phyloP scores from a whole-genome alignment of 1,284 basidiomycete species.

The Sanghuangporus baumii region DNA sequence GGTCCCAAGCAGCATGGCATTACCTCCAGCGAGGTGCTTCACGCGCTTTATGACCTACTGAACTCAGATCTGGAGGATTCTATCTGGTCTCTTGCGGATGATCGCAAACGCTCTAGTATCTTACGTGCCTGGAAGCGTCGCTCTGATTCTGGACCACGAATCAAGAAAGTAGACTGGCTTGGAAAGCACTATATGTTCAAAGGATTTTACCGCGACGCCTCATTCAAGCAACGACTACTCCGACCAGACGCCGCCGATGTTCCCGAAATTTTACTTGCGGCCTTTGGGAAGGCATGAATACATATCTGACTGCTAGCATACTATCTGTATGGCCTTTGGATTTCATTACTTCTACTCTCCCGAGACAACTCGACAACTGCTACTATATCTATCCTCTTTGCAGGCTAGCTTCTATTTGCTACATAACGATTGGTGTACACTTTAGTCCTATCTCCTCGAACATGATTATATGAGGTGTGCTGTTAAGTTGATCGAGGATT shows the following conservation, averaged over 20 bases:
- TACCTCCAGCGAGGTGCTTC: slow-evolving; percentile 18
- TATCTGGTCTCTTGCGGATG: slow-evolving; percentile 19
- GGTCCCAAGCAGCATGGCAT: slow-evolving; percentile 18
- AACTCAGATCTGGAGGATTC: slow-evolving; percentile 18
- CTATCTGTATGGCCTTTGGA: too few relatives aligned
- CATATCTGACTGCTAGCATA: neutral
- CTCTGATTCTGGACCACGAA: slow-evolving; percentile 10
- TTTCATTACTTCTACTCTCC: too few relatives aligned
- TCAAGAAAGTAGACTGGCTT: slow-evolving; percentile 20
- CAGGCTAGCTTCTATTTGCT: too few relatives aligned
- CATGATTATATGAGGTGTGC: too few relatives aligned
- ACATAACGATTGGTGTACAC: too few relatives aligned
- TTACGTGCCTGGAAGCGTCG: slow-evolving; percentile 14
- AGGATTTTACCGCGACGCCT: slow-evolving; percentile 19
- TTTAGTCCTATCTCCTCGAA: too few relatives aligned
- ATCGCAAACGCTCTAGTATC: slow-evolving; percentile 18
- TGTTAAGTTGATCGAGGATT: too few relatives aligned
- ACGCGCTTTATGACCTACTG: slow-evolving; percentile 19
- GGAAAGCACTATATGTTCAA: slow-evolving; percentile 21
- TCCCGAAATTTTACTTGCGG: slow-evolving; percentile 19
- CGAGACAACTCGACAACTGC: too few relatives aligned
- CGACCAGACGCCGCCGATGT: slow-evolving; percentile 16
- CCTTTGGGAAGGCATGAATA: slow-evolving; percentile 14
- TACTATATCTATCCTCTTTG: too few relatives aligned
- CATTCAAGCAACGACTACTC: slow-evolving; percentile 11